Conservation (phyloP, 805 yeast species). For the Ogataea trehaloabstinens region DNA sequence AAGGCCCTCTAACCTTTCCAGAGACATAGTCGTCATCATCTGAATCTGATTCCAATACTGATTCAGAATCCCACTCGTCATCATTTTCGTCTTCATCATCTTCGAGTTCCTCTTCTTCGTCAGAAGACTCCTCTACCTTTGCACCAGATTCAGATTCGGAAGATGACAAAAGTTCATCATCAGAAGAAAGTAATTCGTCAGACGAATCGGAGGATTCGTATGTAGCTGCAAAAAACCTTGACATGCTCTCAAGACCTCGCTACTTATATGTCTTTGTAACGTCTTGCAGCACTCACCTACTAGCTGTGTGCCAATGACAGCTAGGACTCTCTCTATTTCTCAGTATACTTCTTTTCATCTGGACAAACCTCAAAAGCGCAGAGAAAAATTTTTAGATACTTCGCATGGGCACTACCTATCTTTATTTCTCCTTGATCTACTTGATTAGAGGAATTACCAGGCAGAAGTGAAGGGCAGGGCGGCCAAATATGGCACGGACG, state of each 20-base stretch:
- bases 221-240: slow-evolving; percentile 81
- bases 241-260: slow-evolving; percentile 46
- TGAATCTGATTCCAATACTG: slow-evolving; percentile 42
- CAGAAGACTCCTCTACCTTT: slow-evolving; percentile 23
- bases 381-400: neutral
- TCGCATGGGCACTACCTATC: neutral
- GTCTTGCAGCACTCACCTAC: neutral
- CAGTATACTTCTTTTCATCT: neutral
- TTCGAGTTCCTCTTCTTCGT: slow-evolving; percentile 29
- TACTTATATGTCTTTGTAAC: neutral
- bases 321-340: neutral
- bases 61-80: slow-evolving; percentile 43
- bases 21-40: slow-evolving; percentile 43
- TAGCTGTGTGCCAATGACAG: neutral
- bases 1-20: slow-evolving; percentile 44
- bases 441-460: no score
- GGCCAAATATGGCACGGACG: no score
- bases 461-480: no score
- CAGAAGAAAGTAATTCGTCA: slow-evolving; percentile 50
- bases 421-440: neutral
- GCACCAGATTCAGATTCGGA: slow-evolving; percentile 32
- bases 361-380: neutral
- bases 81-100: slow-evolving; percentile 38
- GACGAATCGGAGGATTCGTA: slow-evolving; percentile 52
- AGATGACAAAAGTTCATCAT: slow-evolving; percentile 60